These are phyloP conservation scores for Sporothrix phasma DNA, from an alignment of 2,329 filamentous ascomycete genomes.

Conservation along the genomic window DNA sequence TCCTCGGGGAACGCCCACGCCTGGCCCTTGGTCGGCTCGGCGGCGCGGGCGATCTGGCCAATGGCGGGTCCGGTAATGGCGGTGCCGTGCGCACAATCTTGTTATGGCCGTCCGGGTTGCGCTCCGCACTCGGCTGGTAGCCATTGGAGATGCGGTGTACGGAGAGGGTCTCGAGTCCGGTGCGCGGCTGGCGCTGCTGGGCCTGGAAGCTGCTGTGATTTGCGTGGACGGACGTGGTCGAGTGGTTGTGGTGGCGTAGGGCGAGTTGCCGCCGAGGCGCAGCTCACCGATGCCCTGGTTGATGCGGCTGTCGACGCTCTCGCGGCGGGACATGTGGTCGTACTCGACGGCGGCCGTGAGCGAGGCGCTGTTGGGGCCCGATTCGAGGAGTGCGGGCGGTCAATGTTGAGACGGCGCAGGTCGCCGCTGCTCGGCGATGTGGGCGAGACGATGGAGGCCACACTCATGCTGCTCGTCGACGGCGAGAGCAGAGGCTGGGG, in stretches of 20 bases:
- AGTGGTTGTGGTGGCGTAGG: slow-evolving; percentile 71
- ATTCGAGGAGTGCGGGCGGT: slow-evolving; percentile 35
- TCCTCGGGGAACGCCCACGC: slow-evolving; percentile 78
- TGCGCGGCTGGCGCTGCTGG: slow-evolving; percentile 52
- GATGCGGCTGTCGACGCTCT: slow-evolving; percentile 72
- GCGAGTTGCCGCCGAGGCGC: slow-evolving; percentile 57
- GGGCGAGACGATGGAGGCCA: slow-evolving; percentile 56
- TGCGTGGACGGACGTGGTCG: slow-evolving; percentile 61
- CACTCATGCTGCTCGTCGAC: slow-evolving; percentile 51
- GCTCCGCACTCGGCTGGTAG: slow-evolving; percentile 50
- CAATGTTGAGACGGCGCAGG: slow-evolving; percentile 31
- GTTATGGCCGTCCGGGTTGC: slow-evolving; percentile 41
- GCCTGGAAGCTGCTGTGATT: slow-evolving; percentile 43
- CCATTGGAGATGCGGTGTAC: slow-evolving; percentile 54
- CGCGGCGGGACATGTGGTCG: slow-evolving; percentile 46
- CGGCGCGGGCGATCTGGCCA: slow-evolving; percentile 57
- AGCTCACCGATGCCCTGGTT: slow-evolving; percentile 62
- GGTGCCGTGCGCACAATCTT: slow-evolving; percentile 54
- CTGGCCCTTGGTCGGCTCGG: slow-evolving; percentile 71
- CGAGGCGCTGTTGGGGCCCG: slow-evolving; percentile 26
- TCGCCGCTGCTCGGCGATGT: slow-evolving; percentile 38
- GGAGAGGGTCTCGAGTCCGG: slow-evolving; percentile 41
- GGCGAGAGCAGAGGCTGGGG: slow-evolving; percentile 47
- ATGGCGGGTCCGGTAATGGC: slow-evolving; percentile 63
- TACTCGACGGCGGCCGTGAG: slow-evolving; percentile 12